phyloP scores from a whole-genome alignment of 2,329 filamentous ascomycete genomes.

The Penicillium olsonii region DNA sequence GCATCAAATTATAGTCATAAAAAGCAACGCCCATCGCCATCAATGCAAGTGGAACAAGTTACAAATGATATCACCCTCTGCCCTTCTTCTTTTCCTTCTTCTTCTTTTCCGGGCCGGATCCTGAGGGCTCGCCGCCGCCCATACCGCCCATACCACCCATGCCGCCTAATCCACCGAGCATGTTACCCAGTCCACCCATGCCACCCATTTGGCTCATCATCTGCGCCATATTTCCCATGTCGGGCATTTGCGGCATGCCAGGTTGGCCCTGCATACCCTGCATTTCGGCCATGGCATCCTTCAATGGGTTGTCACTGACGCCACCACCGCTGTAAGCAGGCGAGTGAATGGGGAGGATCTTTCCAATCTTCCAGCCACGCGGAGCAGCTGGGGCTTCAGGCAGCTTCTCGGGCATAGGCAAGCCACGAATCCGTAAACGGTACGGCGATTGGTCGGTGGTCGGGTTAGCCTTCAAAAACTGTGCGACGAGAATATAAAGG shows the following conservation, averaged over 20 bases:
- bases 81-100: constrained; percentile 55
- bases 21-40: constrained; percentile 40
- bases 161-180: constrained; percentile 5
- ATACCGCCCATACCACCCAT: constrained; percentile 35
- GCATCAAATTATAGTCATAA: constrained; percentile 6
- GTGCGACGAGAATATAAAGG: constrained; percentile 77
- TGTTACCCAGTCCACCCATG: constrained; percentile 53
- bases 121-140: constrained; percentile 26
- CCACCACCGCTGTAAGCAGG: constrained; percentile 89
- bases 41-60: constrained; percentile 36
- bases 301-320: constrained; percentile 89
- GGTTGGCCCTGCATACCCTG: constrained; percentile 49
- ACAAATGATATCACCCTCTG: constrained; percentile 36
- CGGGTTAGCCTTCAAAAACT: constrained; percentile 75
- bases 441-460: constrained; percentile 72
- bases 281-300: constrained; percentile 98
- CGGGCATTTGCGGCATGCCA: constrained; percentile 45
- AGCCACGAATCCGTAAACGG: constrained; percentile 70
- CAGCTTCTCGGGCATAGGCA: constrained; percentile 66
- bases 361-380: constrained; percentile 86
- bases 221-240: constrained; percentile 54
- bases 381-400: constrained; percentile 76
- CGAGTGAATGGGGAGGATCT: constrained; percentile 81
- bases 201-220: constrained; percentile 17
- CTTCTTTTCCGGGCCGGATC: constrained; percentile 38